These are phyloP conservation scores for Clavispora fructus DNA, from an alignment of 805 yeast species.

Conservation along the genomic window DNA sequence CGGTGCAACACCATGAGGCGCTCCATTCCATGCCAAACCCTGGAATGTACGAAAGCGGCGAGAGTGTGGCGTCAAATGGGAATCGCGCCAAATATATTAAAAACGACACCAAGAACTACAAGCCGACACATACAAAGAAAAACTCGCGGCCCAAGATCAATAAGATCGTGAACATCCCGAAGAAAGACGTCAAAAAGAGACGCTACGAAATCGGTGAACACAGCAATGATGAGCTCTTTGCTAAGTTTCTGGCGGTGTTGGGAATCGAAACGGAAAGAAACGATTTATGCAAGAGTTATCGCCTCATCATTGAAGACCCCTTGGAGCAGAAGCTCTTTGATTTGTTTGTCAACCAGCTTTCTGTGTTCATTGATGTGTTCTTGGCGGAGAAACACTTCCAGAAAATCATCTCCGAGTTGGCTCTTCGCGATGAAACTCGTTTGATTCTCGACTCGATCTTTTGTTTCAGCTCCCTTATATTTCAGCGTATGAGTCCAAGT, in stretches of 20 bases:
- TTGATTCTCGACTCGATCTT: constrained; percentile 34
- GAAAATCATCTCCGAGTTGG: constrained; percentile 30
- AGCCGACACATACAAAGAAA: constrained; percentile 33
- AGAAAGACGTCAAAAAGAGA: background rate
- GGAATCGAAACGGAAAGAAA: constrained; percentile 13
- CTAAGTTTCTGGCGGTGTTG: constrained; percentile 19
- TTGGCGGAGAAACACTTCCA: constrained; percentile 24
- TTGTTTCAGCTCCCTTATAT: constrained; percentile 32
- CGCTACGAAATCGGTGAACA: constrained; percentile 16
- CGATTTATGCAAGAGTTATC: constrained; percentile 3
- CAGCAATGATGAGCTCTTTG: constrained; percentile 20
- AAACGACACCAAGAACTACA: constrained; percentile 15
- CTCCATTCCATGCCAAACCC: background rate
- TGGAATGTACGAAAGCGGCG: background rate
- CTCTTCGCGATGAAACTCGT: constrained; percentile 34
- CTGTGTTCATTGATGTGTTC: constrained; percentile 29
- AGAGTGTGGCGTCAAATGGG: background rate
- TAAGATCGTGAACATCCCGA: constrained; percentile 19
- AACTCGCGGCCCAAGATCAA: constrained; percentile 35
- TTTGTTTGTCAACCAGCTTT: constrained; percentile 24
- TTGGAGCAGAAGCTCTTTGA: constrained; percentile 30
- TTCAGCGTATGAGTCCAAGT: constrained; percentile 26
- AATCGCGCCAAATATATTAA: background rate
- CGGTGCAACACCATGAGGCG: background rate
- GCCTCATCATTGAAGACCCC: constrained; percentile 13